Evolutionary conservation across 139 green algal genomes (phyloP).

Genomic region (Tetradesmus obliquus): DNA sequence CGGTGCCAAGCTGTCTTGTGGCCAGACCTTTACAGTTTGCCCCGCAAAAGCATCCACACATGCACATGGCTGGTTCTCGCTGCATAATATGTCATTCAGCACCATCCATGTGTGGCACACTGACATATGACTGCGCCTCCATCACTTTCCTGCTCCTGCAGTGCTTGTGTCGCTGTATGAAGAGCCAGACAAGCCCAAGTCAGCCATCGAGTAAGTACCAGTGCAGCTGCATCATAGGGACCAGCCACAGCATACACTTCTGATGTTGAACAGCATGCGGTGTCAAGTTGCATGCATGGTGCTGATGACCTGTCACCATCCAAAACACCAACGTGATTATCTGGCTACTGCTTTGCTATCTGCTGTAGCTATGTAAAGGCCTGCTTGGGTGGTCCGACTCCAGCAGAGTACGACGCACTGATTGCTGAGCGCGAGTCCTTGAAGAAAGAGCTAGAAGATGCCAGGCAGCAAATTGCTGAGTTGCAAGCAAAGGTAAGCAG

Average conservation of each 20-base stretch:
- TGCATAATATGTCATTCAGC: neutral
- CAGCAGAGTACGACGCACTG: slow-evolving; percentile 71
- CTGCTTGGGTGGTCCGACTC: slow-evolving; percentile 70
- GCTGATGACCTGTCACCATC: neutral
- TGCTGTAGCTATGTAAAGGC: slow-evolving; percentile 75
- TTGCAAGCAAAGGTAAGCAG: slow-evolving; percentile 58
- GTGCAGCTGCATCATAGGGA: no score
- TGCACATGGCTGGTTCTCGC: neutral
- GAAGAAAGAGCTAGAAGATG: slow-evolving; percentile 63
- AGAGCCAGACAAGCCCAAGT: slow-evolving; percentile 78
- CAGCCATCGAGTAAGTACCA: slow-evolving; percentile 69
- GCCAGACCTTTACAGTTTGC: no score
- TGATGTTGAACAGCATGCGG: no score
- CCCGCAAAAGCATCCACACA: neutral
- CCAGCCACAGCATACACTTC: no score
- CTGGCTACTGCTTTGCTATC: neutral
- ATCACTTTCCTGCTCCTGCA: slow-evolving; percentile 40
- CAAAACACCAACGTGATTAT: neutral
- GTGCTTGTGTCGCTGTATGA: slow-evolving; percentile 83
- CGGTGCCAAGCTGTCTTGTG: neutral
- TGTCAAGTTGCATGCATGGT: no score
- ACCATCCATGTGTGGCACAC: neutral
- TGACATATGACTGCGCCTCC: neutral
- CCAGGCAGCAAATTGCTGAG: slow-evolving; percentile 59
- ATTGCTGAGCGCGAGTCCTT: slow-evolving; percentile 65